Evolutionary conservation across 805 yeast genomes (phyloP), one percentile per base, ranked within the genome.

Genomic region (Candida suzukii): DNA sequence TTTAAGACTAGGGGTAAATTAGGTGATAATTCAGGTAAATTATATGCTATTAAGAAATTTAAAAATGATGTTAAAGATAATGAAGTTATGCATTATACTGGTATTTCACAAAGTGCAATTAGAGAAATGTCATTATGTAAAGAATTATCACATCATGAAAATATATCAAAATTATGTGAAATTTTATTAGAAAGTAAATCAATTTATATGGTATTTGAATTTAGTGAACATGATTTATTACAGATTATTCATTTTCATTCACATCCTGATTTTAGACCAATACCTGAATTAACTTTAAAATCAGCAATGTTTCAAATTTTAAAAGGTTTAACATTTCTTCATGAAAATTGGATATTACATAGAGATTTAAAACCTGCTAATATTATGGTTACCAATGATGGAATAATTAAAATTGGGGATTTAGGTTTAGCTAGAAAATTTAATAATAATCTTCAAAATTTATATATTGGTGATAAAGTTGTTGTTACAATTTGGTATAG

Each of bases 401-500:
- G 99, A 0, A 78, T 80, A n/a, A 93, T 91, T 17, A 93, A 93
- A 60, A 90, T 91, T 46, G 99, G 98, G 19, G 99, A 91, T 64
- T 70, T 90, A 50, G 98, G 98, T 1, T 67, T 90, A 28, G 96
- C 96, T 0, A 71, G 98, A 44, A 78, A 84, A 52, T 90, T 88
- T 64, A 83, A 82, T 48, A 85, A 88, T 53, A 91, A 95, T 26
- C 61, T 90, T 32, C 97, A 90, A 54, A 79, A 93, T 18, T 67
- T 90, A 20, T 90, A 85, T 56, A 75, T 90, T 18, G 96, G 96
- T 35, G 98, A 90, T 61, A 90, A 90, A 62, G 96, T 90, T 14
- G 97, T 90, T 41, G 97, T 90, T 12, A 90, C 98, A 0, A 90
- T 90, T 43, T 90, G 98, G 98, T 90, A 90, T 58, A 70, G 98